Evolutionary conservation across 169 alveolate species (phyloP), one percentile per base, ranked within the genome.

Genomic region (Haemoproteus tartakovskyi): DNA sequence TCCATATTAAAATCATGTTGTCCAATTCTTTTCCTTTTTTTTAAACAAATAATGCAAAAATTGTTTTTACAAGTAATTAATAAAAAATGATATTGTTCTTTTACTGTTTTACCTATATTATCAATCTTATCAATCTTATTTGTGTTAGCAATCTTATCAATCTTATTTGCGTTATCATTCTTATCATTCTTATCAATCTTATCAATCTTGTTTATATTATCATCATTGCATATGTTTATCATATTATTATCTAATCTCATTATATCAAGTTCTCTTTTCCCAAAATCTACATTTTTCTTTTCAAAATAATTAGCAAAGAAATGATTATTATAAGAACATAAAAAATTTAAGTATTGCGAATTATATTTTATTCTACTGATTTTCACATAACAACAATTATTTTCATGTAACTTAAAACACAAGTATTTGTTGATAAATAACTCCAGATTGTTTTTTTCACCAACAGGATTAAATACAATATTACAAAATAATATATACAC

Each of bases 41-140:
- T 52, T 11, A 67, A 47, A 19, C 47, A 52, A 8, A 67, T 22
- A n/a, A 67, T 27, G 8, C 40, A 52, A 3, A 67, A 5, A 37
- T 67, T 61, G 18, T 27, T 52, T 36, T 67, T 67, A n/a, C 37
- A 26, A 11, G 82, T 52, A 40, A 67, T 52, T 24, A 67, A 5
- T 11, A 67, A 3, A 24, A 54, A 67, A 1, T 27, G 21, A 29
- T 52, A 41, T 52, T 67, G 51, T 30, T 56, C 40, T 8, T 40
- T 12, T 22, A 18, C n/a, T 12, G 5, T 50, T 38, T n/a, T n/a
- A n/a, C n/a, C n/a, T n/a, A n/a, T n/a, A n/a, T n/a, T n/a, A n/a
- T n/a, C n/a, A n/a, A n/a, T n/a, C n/a, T n/a, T n/a, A n/a, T n/a
- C n/a, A n/a, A n/a, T n/a, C n/a, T n/a, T n/a, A n/a, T n/a, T n/a